phyloP scores from a whole-genome alignment of 2,329 filamentous ascomycete species.

The Sporothrix humicola region DNA sequence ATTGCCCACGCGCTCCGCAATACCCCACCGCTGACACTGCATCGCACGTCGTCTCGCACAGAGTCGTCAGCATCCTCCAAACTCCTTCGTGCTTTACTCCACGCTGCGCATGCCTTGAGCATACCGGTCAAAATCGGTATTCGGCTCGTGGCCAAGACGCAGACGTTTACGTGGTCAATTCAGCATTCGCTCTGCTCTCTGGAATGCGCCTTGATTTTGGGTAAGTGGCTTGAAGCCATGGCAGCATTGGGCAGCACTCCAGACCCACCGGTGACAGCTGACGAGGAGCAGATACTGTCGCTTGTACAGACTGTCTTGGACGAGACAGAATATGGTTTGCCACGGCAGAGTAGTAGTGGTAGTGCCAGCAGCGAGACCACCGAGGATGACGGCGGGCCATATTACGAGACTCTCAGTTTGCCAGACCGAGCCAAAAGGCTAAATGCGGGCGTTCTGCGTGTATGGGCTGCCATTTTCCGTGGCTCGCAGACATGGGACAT shows the following conservation, averaged over 20 bases:
- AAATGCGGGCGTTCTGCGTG: background rate
- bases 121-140: constrained; percentile 60
- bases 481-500: constrained; percentile 13
- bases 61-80: constrained; percentile 41
- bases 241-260: background rate
- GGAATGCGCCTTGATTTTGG: constrained; percentile 53
- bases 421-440: background rate
- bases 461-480: constrained; percentile 17
- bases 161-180: constrained; percentile 61
- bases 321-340: constrained; percentile 15
- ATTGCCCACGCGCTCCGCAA: constrained; percentile 54
- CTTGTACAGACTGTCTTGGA: constrained; percentile 41
- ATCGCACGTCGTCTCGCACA: constrained; percentile 43
- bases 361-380: background rate
- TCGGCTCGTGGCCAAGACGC: constrained; percentile 57
- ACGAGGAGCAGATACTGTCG: constrained; percentile 51
- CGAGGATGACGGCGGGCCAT: background rate
- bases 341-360: background rate
- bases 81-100: constrained; percentile 56
- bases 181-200: constrained; percentile 60
- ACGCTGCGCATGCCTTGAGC: constrained; percentile 60
- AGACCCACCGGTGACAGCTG: constrained; percentile 45
- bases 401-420: background rate
- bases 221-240: constrained; percentile 48
- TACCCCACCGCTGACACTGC: constrained; percentile 46